These are phyloP conservation scores for Ceratobasidium theobromae DNA, from an alignment of 1,284 basidiomycete species.

Conservation along the genomic window DNA sequence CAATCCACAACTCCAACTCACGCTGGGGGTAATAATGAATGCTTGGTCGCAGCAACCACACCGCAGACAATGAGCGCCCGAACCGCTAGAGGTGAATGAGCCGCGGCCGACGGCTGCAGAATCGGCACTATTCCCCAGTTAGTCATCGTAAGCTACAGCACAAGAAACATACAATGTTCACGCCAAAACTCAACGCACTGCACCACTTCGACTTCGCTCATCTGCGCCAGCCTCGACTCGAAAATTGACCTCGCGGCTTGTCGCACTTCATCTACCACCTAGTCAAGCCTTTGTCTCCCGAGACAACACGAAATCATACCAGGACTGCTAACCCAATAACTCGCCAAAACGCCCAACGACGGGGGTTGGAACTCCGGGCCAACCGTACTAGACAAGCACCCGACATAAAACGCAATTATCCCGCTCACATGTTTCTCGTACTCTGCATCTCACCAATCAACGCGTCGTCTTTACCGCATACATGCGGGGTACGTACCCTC, in stretches of 20 bases:
- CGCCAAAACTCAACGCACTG: constrained; percentile 68
- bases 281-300: not conserved
- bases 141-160: not conserved
- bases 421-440: constrained; percentile 64
- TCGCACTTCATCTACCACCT: constrained; percentile 61
- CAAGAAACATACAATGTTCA: constrained; percentile 55
- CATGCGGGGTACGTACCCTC: constrained; percentile 54
- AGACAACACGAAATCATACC: constrained; percentile 49
- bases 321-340: constrained; percentile 71
- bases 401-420: constrained; percentile 75
- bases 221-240: constrained; percentile 64
- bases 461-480: not conserved
- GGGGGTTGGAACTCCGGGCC: constrained; percentile 64
- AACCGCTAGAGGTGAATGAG: constrained; percentile 58
- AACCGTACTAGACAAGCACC: constrained; percentile 61
- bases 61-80: constrained; percentile 79
- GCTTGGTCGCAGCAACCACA: constrained; percentile 79
- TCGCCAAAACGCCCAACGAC: constrained; percentile 69
- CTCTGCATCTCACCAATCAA: constrained; percentile 48
- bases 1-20: constrained; percentile 43
- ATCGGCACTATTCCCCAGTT: constrained; percentile 61
- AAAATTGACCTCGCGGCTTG: constrained; percentile 74
- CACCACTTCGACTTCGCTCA: constrained; percentile 67
- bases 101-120: constrained; percentile 53
- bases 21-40: constrained; percentile 73